phyloP scores from a whole-genome alignment of 352 stramenopile genomes.

The Pythium vanterpoolii region DNA sequence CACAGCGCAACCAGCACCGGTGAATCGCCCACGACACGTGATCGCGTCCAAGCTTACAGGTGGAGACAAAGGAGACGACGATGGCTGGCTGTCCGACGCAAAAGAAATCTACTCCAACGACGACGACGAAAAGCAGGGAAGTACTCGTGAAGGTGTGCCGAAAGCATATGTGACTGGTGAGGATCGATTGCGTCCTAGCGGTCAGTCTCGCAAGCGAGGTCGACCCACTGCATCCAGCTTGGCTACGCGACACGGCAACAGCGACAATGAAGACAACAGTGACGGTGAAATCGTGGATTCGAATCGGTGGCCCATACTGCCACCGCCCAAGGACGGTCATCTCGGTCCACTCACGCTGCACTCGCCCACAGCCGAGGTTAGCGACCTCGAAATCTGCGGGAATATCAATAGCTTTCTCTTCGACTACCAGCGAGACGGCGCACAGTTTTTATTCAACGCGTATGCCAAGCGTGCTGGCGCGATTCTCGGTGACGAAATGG shows the following conservation, averaged over 20 bases:
- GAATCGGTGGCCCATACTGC: constrained; percentile 53
- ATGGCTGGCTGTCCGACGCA: constrained; percentile 63
- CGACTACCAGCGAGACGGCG: constrained; percentile 71
- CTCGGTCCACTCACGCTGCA: constrained; percentile 43
- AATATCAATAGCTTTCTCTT: constrained; percentile 77
- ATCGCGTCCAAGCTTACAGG: constrained; percentile 31
- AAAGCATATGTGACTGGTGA: background rate
- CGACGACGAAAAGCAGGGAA: background rate
- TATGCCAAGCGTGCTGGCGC: constrained; percentile 50
- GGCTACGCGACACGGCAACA: background rate
- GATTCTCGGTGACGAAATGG: constrained; percentile 99
- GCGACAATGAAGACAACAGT: constrained; percentile 25
- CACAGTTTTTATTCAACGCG: constrained; percentile 59
- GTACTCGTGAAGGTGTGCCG: background rate
- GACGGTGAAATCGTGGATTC: constrained; percentile 12
- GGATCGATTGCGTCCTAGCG: background rate
- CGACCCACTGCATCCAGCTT: background rate
- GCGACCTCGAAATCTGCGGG: constrained; percentile 46
- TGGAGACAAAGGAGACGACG: constrained; percentile 31
- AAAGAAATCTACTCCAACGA: constrained; percentile 34
- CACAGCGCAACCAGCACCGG: constrained; percentile 16
- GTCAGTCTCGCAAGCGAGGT: constrained; percentile 7
- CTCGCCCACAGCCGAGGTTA: constrained; percentile 3
- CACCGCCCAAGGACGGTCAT: constrained; percentile 35
- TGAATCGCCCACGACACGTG: constrained; percentile 35